phyloP scores from a whole-genome alignment of 441 rosid species.

The Adansonia gregorii region DNA sequence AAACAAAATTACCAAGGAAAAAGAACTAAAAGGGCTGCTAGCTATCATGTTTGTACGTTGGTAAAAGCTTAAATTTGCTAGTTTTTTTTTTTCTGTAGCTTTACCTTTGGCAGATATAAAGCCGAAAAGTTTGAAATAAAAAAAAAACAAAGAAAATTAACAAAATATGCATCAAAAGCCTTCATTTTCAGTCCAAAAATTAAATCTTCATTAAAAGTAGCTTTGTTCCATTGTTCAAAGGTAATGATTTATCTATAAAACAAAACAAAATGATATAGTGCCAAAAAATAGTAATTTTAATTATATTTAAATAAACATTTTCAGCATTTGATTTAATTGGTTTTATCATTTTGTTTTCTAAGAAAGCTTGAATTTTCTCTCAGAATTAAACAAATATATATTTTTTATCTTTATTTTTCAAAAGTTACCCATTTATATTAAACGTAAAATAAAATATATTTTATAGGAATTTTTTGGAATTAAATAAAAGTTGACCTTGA shows the following conservation, averaged over 20 bases:
- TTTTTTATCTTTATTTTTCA: no score
- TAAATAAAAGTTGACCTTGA: neutral
- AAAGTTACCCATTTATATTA: no score
- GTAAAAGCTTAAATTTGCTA: neutral
- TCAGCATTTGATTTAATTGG: no score
- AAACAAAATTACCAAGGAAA: neutral
- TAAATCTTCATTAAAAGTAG: neutral
- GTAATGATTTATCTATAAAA: neutral
- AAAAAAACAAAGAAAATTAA: neutral
- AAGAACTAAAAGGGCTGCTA: neutral
- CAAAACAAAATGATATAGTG: neutral
- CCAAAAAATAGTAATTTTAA: no score
- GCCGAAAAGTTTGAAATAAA: conserved; percentile 29
- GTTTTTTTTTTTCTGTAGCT: neutral
- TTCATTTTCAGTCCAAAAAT: no score
- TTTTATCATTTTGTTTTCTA: no score
- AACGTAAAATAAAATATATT: no score
- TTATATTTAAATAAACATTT: no score
- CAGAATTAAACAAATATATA: no score
- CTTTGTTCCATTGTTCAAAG: neutral
- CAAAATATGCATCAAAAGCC: neutral
- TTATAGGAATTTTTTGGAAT: neutral
- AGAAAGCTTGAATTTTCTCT: no score
- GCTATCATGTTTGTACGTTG: no score
- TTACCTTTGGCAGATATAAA: neutral